phyloP scores from a whole-genome alignment of 2,329 filamentous ascomycete genomes.

The Tolypocladium inflatum region DNA sequence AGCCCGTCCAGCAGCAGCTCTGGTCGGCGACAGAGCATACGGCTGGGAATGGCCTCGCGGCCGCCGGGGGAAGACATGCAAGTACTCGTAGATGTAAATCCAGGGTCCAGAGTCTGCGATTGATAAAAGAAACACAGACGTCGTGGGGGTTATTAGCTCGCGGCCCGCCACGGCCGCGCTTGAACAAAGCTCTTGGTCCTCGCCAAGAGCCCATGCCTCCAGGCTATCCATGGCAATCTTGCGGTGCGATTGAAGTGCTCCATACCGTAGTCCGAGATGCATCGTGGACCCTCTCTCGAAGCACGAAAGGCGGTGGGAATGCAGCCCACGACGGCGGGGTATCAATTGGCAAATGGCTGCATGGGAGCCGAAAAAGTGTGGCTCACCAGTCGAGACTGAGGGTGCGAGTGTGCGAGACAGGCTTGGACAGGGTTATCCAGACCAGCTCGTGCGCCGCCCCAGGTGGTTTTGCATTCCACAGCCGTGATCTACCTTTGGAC shows the following conservation, averaged over 20 bases:
- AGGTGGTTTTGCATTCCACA: background rate
- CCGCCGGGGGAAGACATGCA: too few relatives aligned
- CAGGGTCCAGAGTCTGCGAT: background rate
- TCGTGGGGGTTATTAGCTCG: background rate
- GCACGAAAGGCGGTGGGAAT: background rate
- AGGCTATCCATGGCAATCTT: background rate
- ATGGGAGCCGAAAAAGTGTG: background rate
- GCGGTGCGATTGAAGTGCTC: background rate
- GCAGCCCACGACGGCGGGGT: background rate
- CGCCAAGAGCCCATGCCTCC: background rate
- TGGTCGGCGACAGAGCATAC: background rate
- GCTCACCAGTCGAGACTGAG: background rate
- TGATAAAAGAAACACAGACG: background rate
- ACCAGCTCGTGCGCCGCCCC: too few relatives aligned
- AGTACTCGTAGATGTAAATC: background rate
- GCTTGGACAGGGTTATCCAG: too few relatives aligned
- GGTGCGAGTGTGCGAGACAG: too few relatives aligned
- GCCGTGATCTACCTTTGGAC: background rate
- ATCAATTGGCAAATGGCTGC: background rate
- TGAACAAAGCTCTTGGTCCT: background rate
- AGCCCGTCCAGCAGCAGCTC: background rate
- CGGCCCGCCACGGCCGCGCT: background rate
- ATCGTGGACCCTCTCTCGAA: background rate
- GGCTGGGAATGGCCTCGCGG: background rate
- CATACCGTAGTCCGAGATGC: background rate